A percentile compares a stretch with the other conserved stretches of the same genome.
Conservation (phyloP, 192 early-diverging fungal genomes). For the Gryganskiella cystojenkinii region DNA sequence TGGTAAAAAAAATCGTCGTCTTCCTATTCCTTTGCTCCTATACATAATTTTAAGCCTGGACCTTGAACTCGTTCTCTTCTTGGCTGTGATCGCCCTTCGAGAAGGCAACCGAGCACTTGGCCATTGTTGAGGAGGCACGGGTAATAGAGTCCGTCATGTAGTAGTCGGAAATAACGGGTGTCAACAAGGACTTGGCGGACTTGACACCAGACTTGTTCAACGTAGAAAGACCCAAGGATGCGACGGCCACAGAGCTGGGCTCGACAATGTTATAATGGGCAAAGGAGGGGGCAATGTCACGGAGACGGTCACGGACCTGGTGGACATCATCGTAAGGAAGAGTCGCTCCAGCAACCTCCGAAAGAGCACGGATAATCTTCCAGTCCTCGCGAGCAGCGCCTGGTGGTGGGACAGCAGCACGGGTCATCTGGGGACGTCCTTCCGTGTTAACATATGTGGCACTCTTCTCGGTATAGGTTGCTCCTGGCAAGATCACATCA, state of each 20-base stretch:
- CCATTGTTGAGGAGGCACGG: conserved; percentile 94
- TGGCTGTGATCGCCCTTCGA: conserved; percentile 40
- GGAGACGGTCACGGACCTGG: conserved; percentile 86
- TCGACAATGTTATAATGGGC: conserved; percentile 77
- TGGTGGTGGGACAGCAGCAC: conserved; percentile 91
- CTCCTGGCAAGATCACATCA: conserved; percentile 95
- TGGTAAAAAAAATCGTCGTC: background rate
- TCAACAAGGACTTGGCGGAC: conserved; percentile 58
- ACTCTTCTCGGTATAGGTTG: conserved; percentile 97
- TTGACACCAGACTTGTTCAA: conserved; percentile 53
- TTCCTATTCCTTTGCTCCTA: no score
- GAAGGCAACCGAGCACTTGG: conserved; percentile 82
- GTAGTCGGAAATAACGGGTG: conserved; percentile 83
- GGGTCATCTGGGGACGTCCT: conserved; percentile 92
- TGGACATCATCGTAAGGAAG: conserved; percentile 92
- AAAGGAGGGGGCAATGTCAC: conserved; percentile 87
- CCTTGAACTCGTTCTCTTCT: conserved; percentile 53
- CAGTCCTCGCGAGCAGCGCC: conserved; percentile 96
- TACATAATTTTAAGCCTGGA: conserved; percentile 46
- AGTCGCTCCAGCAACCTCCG: conserved; percentile 86
- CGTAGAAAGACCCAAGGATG: conserved; percentile 70
- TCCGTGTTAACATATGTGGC: conserved; percentile 98
- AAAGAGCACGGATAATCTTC: conserved; percentile 98
- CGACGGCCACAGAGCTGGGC: conserved; percentile 62
- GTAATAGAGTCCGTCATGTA: conserved; percentile 97